These are phyloP conservation scores for Talaromyces wortmannii DNA, from an alignment of 495 filamentous ascomycete genomes.

Conservation along the genomic window DNA sequence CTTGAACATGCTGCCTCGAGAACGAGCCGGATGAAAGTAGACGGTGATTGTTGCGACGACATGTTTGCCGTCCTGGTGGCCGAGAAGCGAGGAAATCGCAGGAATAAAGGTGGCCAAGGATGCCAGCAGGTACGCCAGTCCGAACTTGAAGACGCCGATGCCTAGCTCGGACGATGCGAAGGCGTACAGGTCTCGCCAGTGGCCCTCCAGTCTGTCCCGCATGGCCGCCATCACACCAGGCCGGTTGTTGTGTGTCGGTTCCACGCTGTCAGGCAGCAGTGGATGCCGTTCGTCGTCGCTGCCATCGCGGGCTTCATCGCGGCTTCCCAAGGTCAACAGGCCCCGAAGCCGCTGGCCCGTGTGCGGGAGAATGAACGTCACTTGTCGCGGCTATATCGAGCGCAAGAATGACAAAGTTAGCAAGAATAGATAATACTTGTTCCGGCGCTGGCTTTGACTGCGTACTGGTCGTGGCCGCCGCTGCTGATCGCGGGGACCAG, in stretches of 20 bases:
- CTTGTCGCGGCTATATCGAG: slow-evolving; percentile 38
- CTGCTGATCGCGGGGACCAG: too few species aligned
- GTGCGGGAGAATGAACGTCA: slow-evolving; percentile 44
- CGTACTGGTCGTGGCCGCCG: too few species aligned
- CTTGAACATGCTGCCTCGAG: slow-evolving; percentile 85
- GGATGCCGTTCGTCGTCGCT: slow-evolving; percentile 30
- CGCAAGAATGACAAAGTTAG: background rate
- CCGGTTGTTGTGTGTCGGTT: background rate
- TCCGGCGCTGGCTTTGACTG: too few species aligned
- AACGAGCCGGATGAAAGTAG: slow-evolving; percentile 93
- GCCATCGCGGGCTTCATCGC: slow-evolving; percentile 9
- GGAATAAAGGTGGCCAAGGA: slow-evolving; percentile 83
- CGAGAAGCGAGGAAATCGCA: slow-evolving; percentile 63
- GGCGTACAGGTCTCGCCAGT: slow-evolving; percentile 14
- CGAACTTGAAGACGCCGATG: slow-evolving; percentile 82
- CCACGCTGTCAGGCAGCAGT: slow-evolving; percentile 22
- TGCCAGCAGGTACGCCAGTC: slow-evolving; percentile 82
- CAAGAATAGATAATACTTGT: background rate
- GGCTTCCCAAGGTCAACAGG: slow-evolving; percentile 37
- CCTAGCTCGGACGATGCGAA: slow-evolving; percentile 53
- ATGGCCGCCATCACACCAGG: background rate
- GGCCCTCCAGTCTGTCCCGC: background rate
- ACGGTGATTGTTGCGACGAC: slow-evolving; percentile 89
- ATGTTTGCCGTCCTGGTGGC: slow-evolving; percentile 90
- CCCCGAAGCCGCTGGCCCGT: slow-evolving; percentile 48